Evolutionary conservation across 148 eudicot species (phyloP), one percentile per base, ranked within the genome.

Genomic region (Simmondsia chinensis): DNA sequence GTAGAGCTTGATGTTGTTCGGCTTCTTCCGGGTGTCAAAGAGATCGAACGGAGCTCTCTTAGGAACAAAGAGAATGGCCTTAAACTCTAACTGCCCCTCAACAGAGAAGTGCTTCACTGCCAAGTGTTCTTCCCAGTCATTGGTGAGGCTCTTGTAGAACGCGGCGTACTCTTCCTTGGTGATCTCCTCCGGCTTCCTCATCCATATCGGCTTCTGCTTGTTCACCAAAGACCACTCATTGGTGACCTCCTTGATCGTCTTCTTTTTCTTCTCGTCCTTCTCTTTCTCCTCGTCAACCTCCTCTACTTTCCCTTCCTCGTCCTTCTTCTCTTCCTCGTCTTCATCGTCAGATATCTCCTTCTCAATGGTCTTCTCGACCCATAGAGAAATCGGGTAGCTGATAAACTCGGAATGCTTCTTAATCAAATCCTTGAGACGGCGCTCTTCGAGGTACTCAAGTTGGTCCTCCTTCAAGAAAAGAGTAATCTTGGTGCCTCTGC

Each of bases 151-250:
- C 70, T 79, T 79, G 68, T 79, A 79, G 72, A 79, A 79, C 31
- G 86, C 86, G 34, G 81, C 72, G 29, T 79, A 79, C 58, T 79
- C 86, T 14, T 79, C 86, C 66, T 79, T 79, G 0, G 66, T 70
- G 30, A 83, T 83, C 74, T 83, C 94, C 53, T 83, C 94, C 0
- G 94, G 86, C 65, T 83, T 83, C 80, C 94, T 83, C 94, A 83
- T 83, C 94, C 94, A 83, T 50, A 83, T 83, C 2, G 78, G 86
- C 60, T 79, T 79, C 52, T 79, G 86, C 57, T 74, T 79, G 66
- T 79, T 79, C 31, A 83, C 71, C 43, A 73, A 47, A 40, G 63
- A 33, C 94, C 94, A 83, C 54, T 83, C 87, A 12, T 83, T 50
- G 0, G 94, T 72, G n/a, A 83, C 87, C 35, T 83, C 94, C 80